These are phyloP conservation scores for Eremomyces bilateralis DNA, from an alignment of 495 filamentous ascomycete species.

Conservation along the genomic window DNA sequence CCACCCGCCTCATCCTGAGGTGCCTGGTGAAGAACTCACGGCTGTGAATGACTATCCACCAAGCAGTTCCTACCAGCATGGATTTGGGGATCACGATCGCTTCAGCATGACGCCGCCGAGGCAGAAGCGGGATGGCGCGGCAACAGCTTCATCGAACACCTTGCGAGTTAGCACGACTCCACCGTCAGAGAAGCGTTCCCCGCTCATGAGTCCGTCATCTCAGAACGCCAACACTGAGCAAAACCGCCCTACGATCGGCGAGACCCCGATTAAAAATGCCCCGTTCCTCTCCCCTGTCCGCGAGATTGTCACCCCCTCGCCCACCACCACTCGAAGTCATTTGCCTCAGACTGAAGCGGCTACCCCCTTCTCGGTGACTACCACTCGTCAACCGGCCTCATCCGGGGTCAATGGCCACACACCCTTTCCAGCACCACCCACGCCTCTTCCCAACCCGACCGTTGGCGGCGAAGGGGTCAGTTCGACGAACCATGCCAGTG, in stretches of 20 bases:
- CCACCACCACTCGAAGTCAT: constrained; percentile 15
- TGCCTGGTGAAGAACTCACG: background rate
- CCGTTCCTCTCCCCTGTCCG: constrained; percentile 23
- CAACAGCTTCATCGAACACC: background rate
- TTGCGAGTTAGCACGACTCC: background rate
- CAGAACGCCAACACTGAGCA: background rate
- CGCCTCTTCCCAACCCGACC: background rate
- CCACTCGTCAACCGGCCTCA: background rate
- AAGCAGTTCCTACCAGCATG: too few species aligned
- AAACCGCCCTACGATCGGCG: background rate
- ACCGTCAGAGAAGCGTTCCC: background rate
- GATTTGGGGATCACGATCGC: background rate
- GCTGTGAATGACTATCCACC: too few species aligned
- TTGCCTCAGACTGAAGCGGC: constrained; percentile 2
- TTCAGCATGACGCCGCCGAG: background rate
- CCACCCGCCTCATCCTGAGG: background rate
- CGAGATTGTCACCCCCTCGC: constrained; percentile 25
- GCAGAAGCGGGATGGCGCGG: background rate
- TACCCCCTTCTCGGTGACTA: constrained; percentile 4
- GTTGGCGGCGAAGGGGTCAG: too few species aligned
- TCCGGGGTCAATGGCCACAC: background rate
- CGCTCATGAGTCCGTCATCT: background rate
- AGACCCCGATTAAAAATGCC: background rate
- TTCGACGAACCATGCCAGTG: too few species aligned
- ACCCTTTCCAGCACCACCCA: background rate